A percentile compares a stretch with the other conserved stretches of the same genome.
These are phyloP conservation scores for Phytophthora vignae DNA, from an alignment of 352 stramenopile species.

Conservation along the genomic window DNA sequence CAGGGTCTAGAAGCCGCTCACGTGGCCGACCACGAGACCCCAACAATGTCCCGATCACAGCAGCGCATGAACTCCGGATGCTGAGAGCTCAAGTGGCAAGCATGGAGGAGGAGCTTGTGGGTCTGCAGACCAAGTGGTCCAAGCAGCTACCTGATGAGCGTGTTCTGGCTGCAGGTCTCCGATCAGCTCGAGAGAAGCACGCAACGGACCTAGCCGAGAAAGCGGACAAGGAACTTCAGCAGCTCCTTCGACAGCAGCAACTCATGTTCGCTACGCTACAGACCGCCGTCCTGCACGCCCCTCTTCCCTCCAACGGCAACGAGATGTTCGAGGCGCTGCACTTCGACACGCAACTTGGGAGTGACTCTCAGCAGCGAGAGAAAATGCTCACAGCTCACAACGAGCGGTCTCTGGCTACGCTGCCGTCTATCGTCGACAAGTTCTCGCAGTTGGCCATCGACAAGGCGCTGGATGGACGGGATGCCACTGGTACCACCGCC, in stretches of 20 bases:
- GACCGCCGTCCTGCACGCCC: constrained; percentile 33
- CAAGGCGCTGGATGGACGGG: constrained; percentile 19
- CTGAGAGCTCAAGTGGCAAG: constrained; percentile 40
- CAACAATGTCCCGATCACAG: constrained; percentile 25
- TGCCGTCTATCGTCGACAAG: constrained; percentile 35
- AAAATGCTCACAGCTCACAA: constrained; percentile 35
- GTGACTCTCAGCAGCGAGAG: constrained; percentile 21
- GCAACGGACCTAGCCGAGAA: constrained; percentile 11
- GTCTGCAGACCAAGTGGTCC: constrained; percentile 34
- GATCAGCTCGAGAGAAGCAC: constrained; percentile 34
- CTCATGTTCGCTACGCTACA: constrained; percentile 45
- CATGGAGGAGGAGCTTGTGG: constrained; percentile 39
- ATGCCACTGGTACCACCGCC: not conserved
- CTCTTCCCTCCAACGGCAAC: constrained; percentile 35
- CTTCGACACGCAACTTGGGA: constrained; percentile 36
- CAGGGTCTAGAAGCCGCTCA: not conserved
- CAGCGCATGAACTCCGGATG: constrained; percentile 38
- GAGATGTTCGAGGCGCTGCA: constrained; percentile 43
- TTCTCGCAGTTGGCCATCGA: constrained; percentile 33
- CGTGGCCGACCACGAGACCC: constrained; percentile 8
- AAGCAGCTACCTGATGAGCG: constrained; percentile 25
- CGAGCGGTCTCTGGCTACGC: constrained; percentile 26
- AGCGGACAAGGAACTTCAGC: constrained; percentile 30
- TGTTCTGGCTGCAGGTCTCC: constrained; percentile 14
- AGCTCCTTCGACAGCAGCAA: constrained; percentile 44